phyloP scores from a whole-genome alignment of 202 grass and related monocot species.

The Musa balbisiana region DNA sequence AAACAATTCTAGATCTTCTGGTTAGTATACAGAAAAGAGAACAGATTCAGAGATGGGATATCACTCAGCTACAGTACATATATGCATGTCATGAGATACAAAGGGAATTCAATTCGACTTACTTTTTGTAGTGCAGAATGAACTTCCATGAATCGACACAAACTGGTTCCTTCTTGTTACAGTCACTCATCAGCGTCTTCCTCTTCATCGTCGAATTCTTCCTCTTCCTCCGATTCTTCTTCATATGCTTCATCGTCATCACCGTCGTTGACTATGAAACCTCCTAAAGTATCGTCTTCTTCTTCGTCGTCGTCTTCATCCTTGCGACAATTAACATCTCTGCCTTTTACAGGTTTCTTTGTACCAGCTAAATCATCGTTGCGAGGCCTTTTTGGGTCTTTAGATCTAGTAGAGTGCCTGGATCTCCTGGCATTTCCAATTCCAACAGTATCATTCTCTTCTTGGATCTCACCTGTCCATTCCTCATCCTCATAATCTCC shows the following conservation, averaged over 20 bases:
- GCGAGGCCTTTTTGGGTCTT: conserved; percentile 27
- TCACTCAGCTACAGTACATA: too few relatives aligned
- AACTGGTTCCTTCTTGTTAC: too few relatives aligned
- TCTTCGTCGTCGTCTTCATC: background rate
- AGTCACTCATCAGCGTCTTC: conserved; percentile 10
- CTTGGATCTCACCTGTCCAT: conserved; percentile 48
- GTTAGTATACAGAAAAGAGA: too few relatives aligned
- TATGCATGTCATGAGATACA: too few relatives aligned
- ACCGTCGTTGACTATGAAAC: conserved; percentile 7
- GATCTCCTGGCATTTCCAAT: conserved; percentile 32
- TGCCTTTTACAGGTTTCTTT: background rate
- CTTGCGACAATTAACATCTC: background rate
- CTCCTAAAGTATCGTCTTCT: conserved; percentile 8
- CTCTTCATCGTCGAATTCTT: conserved; percentile 31
- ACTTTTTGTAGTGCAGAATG: too few relatives aligned
- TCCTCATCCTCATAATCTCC: conserved; percentile 41
- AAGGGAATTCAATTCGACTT: too few relatives aligned
- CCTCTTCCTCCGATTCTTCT: conserved; percentile 24
- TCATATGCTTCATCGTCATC: background rate
- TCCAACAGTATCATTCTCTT: conserved; percentile 30
- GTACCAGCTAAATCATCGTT: conserved; percentile 2
- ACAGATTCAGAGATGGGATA: too few relatives aligned
- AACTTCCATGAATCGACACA: too few relatives aligned
- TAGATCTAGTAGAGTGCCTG: conserved; percentile 57
- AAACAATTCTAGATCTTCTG: too few relatives aligned